Base-by-base conservation (phyloP, 306 rosid genomes). In the Erythrophleum fordii region DNA sequence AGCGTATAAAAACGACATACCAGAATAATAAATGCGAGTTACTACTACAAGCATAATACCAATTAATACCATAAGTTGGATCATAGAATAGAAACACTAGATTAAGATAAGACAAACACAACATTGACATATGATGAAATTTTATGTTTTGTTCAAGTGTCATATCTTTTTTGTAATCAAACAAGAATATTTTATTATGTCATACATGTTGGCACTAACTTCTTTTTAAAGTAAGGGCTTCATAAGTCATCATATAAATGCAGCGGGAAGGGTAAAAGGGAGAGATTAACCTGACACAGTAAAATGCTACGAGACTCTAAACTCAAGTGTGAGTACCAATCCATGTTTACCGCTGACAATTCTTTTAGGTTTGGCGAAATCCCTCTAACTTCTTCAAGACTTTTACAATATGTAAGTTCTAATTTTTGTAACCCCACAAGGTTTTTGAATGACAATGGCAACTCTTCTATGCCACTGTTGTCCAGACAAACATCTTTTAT, bases 401-500 rank as follows among this genome's bases (percentile, higher is more conserved):
- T 6, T 2, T 3, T 20, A 26, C 77, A 55, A 28, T 1, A 11
- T n/a, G 51, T 9, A 37, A 67, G 48, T 5, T 9, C 4, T 41
- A 37, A 37, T n/a, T 22, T 22, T 41, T 41, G 7, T 9, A 67
- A 39, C 14, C 5, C 8, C 8, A 41, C 6, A 41, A 53, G 16
- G 44, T 6, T 31, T 52, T 3, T 35, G 44, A 53, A 7, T 2
- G 45, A 53, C 1, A 10, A 62, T 14, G 69, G 46, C 25, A 64
- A 64, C 18, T 64, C 70, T 64, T 34, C 26, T 64, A 64, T 35
- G 70, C 70, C 70, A 31, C 70, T 64, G 34, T 6, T 0, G 42
- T 29, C n/a, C 22, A 28, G 2, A n/a, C 53, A 4, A 25, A 18
- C 20, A 28, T 35, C 74, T 44, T 17, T 69, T 18, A 65, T 20